Base-by-base conservation (phyloP, 192 early-diverging fungal species). In the Fimicolochytrium jonesii region DNA sequence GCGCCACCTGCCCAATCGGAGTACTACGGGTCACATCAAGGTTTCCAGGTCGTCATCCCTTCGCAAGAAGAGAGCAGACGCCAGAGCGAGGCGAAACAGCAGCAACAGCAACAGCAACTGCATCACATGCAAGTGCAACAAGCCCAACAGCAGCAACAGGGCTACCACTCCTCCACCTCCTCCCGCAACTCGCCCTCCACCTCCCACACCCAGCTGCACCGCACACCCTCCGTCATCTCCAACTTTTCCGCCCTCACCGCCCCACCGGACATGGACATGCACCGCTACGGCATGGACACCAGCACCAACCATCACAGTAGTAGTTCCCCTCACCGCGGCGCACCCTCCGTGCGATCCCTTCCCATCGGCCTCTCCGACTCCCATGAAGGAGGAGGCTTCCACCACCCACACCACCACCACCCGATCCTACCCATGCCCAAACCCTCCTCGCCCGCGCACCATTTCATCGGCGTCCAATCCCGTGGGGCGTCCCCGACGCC, bases 201-300 rank as follows among this genome's bases (percentile, higher is more conserved):
- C n/a, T n/a, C n/a, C n/a, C n/a, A n/a, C n/a, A n/a, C 59, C 5
- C 30, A 37, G 0, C 26, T 51, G 33, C 59, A 55, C 32, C 61
- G 59, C 11, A 36, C 59, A 13, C 59, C 59, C 18, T 61, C 59
- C 59, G 51, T 61, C n/a, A 26, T 51, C 9, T 50, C 48, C n/a
- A 13, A n/a, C 1, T 18, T 50, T 50, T 61, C 59, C 31, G 30
- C 26, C 59, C 48, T 61, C 46, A 61, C 59, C 13, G 26, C 46
- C 26, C 59, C 59, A 20, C 45, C 59, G 20, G 59, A 61, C 2
- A 13, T 50, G 15, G 48, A 50, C 48, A 13, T n/a, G 11, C 48
- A 41, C 39, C 39, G n/a, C n/a, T 41, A n/a, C 39, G n/a, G 10
- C 39, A 41, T n/a, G 10, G n/a, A 9, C 39, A 41, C 39, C 39